These are phyloP conservation scores for Paecilomyces formosus DNA, from an alignment of 2,329 filamentous ascomycete genomes.

Conservation along the genomic window DNA sequence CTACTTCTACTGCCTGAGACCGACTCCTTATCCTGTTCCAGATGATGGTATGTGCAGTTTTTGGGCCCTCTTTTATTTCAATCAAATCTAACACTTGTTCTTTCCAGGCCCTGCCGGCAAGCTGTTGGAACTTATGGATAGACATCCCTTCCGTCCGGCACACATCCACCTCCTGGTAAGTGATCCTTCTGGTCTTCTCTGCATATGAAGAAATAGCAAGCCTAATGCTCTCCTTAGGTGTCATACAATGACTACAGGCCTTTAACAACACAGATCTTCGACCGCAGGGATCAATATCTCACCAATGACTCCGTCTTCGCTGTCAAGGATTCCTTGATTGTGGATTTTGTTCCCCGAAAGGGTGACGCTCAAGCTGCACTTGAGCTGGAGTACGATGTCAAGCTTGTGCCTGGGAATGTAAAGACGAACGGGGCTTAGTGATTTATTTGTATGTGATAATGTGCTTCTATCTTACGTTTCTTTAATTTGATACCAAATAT, in stretches of 20 bases:
- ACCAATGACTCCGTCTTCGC: slow-evolving; percentile 53
- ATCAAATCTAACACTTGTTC: slow-evolving; percentile 5
- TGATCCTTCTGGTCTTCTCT: neutral
- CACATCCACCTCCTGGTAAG: slow-evolving; percentile 46
- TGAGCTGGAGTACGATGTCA: slow-evolving; percentile 49
- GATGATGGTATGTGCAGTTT: slow-evolving; percentile 35
- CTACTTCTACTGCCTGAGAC: slow-evolving; percentile 53
- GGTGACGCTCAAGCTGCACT: slow-evolving; percentile 46
- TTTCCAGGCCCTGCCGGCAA: slow-evolving; percentile 48
- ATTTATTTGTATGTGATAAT: neutral
- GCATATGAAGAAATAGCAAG: neutral
- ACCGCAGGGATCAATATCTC: slow-evolving; percentile 57
- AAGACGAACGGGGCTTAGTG: slow-evolving; percentile 6
- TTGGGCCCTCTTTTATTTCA: neutral
- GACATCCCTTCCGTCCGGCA: slow-evolving; percentile 55
- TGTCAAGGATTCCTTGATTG: slow-evolving; percentile 51
- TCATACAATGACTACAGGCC: slow-evolving; percentile 55
- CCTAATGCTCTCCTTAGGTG: slow-evolving; percentile 29
- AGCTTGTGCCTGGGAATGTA: slow-evolving; percentile 23
- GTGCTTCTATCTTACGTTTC: neutral
- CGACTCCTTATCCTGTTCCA: slow-evolving; percentile 51
- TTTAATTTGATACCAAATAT: neutral
- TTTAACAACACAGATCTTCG: slow-evolving; percentile 73
- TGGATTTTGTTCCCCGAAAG: slow-evolving; percentile 49
- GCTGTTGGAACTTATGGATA: slow-evolving; percentile 50